phyloP scores from a whole-genome alignment of 2,329 filamentous ascomycete genomes.

The Cercospora canescens region DNA sequence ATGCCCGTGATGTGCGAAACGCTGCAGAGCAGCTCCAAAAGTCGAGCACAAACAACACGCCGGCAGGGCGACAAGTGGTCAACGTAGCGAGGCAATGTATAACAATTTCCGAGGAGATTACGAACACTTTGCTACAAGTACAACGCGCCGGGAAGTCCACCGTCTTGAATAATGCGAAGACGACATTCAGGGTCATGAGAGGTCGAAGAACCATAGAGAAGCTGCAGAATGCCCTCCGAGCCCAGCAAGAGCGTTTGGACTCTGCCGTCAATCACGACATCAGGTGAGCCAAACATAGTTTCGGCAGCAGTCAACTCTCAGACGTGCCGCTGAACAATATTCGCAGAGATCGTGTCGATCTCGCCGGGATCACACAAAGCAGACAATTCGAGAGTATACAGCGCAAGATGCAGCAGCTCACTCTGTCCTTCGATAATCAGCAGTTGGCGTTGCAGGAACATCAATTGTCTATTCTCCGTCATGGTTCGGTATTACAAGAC shows the following conservation, averaged over 20 bases:
- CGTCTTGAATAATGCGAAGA: background rate
- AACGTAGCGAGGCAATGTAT: background rate
- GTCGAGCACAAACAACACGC: background rate
- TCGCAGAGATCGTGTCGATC: background rate
- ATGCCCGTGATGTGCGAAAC: background rate
- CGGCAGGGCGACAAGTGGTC: background rate
- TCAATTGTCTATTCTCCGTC: background rate
- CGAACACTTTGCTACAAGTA: background rate
- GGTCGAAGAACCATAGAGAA: background rate
- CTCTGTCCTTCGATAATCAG: background rate
- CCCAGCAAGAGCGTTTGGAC: background rate
- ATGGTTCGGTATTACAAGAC: background rate
- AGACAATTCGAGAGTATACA: background rate
- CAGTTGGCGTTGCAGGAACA: background rate
- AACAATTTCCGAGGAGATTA: background rate
- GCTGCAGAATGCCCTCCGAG: background rate
- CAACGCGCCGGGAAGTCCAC: background rate
- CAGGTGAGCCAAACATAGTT: background rate
- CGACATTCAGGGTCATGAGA: background rate
- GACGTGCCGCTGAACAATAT: background rate
- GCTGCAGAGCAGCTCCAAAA: background rate
- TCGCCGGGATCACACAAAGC: background rate
- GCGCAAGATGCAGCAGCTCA: background rate
- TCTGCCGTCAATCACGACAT: background rate
- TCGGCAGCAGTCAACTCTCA: background rate